Conservation (phyloP, 768 basidiomycete genomes). For the Lyophyllum semitale region DNA sequence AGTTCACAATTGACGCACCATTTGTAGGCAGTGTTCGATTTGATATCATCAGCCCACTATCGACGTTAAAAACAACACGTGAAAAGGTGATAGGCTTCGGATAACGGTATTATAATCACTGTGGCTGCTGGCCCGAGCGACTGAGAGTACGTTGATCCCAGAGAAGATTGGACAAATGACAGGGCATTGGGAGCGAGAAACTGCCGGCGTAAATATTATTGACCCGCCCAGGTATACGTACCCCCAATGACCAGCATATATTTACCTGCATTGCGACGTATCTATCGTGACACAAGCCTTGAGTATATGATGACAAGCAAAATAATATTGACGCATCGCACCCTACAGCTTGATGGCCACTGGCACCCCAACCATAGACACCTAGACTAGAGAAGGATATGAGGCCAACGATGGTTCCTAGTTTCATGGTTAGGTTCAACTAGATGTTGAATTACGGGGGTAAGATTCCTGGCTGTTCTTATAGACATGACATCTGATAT, state of each 20-base stretch:
- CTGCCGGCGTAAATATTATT: conserved; percentile 28
- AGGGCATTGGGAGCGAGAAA: conserved; percentile 51
- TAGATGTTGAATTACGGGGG: too few relatives aligned
- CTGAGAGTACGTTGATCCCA: conserved; percentile 42
- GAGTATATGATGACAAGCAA: background rate
- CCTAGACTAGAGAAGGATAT: conserved; percentile 12
- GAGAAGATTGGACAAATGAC: conserved; percentile 44
- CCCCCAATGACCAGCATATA: background rate
- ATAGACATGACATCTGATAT: background rate
- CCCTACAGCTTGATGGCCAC: conserved; percentile 47
- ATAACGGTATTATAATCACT: conserved; percentile 26
- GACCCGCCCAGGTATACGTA: background rate
- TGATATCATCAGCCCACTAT: conserved; percentile 56
- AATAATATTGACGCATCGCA: conserved; percentile 18
- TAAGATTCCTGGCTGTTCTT: too few relatives aligned
- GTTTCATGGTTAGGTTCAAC: too few relatives aligned
- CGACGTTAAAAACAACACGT: background rate
- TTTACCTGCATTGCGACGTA: conserved; percentile 46
- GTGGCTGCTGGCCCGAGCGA: conserved; percentile 53
- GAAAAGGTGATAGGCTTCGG: background rate
- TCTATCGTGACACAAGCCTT: conserved; percentile 19
- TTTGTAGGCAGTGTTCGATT: conserved; percentile 34
- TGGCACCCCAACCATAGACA: conserved; percentile 42
- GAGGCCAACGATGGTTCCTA: conserved; percentile 6
- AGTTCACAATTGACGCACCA: conserved; percentile 30